Conservation (phyloP, 2,329 filamentous ascomycete genomes). For the Epichloe brachyelytri region DNA sequence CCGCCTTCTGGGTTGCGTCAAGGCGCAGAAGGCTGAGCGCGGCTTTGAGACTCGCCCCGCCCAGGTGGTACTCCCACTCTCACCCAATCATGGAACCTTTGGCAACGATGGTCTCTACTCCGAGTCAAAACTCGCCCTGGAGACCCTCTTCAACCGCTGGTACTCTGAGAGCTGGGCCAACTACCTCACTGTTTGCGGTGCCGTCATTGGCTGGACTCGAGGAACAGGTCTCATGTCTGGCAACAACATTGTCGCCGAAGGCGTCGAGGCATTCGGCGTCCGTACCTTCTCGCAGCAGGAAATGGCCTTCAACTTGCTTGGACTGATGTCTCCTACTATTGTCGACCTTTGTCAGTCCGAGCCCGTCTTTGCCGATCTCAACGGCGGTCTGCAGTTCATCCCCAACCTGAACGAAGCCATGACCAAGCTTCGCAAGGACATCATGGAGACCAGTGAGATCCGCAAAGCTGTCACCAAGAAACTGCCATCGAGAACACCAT, state of each 20-base stretch:
- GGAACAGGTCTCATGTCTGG: constrained; percentile 95
- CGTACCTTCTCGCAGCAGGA: constrained; percentile 98
- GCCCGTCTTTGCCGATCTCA: constrained; percentile 93
- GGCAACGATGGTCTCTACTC: constrained; percentile 97
- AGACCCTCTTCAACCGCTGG: constrained; percentile 98
- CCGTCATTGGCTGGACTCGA: constrained; percentile 97
- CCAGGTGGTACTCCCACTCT: constrained; percentile 89
- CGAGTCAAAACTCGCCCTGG: constrained; percentile 91
- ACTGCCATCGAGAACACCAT: constrained; percentile 94
- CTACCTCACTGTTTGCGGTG: constrained; percentile 96
- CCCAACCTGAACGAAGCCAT: constrained; percentile 90
- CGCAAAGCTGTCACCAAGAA: constrained; percentile 87
- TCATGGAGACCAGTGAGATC: constrained; percentile 89
- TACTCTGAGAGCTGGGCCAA: constrained; percentile 94
- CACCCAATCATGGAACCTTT: constrained; percentile 96
- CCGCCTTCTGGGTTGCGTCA: constrained; percentile 80
- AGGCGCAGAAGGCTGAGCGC: constrained; percentile 74
- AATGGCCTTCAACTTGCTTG: constrained; percentile 97
- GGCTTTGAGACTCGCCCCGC: constrained; percentile 92
- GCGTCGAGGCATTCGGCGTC: constrained; percentile 90
- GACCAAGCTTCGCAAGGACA: constrained; percentile 84
- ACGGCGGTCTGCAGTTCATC: constrained; percentile 95
- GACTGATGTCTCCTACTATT: constrained; percentile 86
- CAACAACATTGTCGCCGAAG: constrained; percentile 95
- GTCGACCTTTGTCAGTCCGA: constrained; percentile 92